Evolutionary conservation across 345 rosid genomes (phyloP).

Genomic region (Sonneratia alba): DNA sequence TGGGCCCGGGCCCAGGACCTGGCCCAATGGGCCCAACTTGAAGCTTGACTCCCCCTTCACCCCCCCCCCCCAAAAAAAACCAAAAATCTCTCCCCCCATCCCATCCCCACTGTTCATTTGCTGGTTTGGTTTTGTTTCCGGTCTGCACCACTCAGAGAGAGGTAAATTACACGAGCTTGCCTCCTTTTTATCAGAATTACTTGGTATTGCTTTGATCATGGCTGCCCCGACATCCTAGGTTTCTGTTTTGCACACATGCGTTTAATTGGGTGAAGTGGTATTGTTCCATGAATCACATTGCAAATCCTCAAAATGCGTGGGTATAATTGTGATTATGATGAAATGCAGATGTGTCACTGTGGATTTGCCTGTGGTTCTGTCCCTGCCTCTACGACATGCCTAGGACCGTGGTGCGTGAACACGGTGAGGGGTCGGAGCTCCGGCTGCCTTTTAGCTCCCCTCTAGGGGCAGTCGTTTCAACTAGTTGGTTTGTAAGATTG

Average conservation of each 20-base stretch:
- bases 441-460: neutral
- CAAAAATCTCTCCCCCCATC: neutral
- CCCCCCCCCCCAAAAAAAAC: neutral
- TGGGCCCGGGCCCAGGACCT: constrained; percentile 15
- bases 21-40: constrained; percentile 1
- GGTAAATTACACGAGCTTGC: neutral
- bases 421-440: neutral
- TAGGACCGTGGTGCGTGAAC: neutral
- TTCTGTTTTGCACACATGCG: too few species aligned
- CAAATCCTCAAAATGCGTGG: neutral
- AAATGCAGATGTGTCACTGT: neutral
- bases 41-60: neutral
- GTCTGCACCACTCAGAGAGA: neutral
- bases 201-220: too few species aligned
- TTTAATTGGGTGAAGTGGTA: too few species aligned
- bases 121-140: neutral
- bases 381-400: neutral
- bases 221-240: too few species aligned
- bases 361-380: neutral
- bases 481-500: neutral
- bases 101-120: neutral
- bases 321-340: neutral
- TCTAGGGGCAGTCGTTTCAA: neutral
- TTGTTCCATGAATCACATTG: too few species aligned
- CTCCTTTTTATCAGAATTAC: too few species aligned